Conservation (phyloP, 1,284 basidiomycete species). For the Veloboletus limbatus region DNA sequence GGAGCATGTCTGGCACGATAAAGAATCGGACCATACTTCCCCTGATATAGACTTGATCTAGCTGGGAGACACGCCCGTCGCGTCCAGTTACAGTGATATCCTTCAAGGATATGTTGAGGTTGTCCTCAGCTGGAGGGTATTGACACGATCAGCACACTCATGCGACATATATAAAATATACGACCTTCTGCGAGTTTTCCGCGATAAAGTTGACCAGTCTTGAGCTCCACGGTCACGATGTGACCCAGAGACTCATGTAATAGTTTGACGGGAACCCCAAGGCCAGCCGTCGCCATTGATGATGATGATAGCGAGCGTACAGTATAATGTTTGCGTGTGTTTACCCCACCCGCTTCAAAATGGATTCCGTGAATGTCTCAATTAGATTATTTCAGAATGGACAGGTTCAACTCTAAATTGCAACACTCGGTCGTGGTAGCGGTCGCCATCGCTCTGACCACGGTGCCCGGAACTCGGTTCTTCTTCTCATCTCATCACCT, state of each 20-base stretch:
- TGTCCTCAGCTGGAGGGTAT: constrained; percentile 83
- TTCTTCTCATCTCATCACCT: no score
- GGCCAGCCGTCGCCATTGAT: constrained; percentile 44
- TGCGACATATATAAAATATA: constrained; percentile 16
- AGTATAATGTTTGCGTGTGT: constrained; percentile 22
- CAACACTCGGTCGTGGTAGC: neutral
- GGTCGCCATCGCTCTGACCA: no score
- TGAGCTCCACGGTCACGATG: constrained; percentile 95
- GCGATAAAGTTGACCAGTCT: constrained; percentile 95
- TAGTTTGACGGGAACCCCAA: constrained; percentile 91
- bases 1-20: constrained; percentile 99
- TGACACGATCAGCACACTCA: constrained; percentile 23
- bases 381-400: no score
- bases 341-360: constrained; percentile 21
- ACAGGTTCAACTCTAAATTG: no score
- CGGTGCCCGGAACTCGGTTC: no score
- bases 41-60: constrained; percentile 98
- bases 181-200: constrained; percentile 94
- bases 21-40: constrained; percentile 98
- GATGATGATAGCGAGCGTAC: constrained; percentile 11
- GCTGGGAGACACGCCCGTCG: constrained; percentile 98
- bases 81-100: constrained; percentile 98
- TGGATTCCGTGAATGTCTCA: no score
- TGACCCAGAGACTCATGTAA: constrained; percentile 95
- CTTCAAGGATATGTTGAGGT: constrained; percentile 93